Evolutionary conservation across 2,329 filamentous ascomycete genomes (phyloP).

Genomic region (Thermothelomyces thermophilus): DNA sequence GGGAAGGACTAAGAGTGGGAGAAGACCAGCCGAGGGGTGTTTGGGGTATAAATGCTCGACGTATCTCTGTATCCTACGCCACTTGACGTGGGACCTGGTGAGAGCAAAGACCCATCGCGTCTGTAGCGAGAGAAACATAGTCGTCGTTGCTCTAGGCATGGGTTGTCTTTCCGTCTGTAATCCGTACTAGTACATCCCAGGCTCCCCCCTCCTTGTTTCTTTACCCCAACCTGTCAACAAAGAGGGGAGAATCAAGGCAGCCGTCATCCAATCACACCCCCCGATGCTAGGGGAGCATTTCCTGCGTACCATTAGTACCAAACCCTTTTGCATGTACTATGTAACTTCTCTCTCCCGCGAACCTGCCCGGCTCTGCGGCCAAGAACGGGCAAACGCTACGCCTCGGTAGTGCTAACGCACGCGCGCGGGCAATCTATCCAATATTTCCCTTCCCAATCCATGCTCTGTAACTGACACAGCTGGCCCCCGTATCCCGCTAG

Average conservation of each 20-base stretch:
- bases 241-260: neutral
- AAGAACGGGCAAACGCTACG: conserved; percentile 1
- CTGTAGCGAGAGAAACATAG: too few species aligned
- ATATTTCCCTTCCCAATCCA: neutral
- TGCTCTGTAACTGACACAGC: neutral
- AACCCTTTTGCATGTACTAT: too few species aligned
- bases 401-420: conserved; percentile 1
- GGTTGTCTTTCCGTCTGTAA: neutral
- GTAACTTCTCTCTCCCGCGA: neutral
- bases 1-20: neutral
- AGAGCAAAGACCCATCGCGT: too few species aligned
- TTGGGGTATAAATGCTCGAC: conserved; percentile 6
- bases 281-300: neutral
- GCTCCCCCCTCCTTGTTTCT: neutral
- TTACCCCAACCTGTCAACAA: conserved; percentile 9
- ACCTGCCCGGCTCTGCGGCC: neutral
- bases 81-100: neutral
- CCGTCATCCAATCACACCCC: neutral
- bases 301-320: too few species aligned
- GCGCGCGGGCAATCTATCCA: neutral
- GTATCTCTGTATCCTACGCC: neutral
- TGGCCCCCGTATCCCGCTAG: neutral
- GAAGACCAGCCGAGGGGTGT: neutral
- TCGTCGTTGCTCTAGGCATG: neutral
- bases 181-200: too few species aligned